These are phyloP conservation scores for Eragrostis nindensis DNA, from an alignment of 176 grass and related monocot species.

Conservation along the genomic window DNA sequence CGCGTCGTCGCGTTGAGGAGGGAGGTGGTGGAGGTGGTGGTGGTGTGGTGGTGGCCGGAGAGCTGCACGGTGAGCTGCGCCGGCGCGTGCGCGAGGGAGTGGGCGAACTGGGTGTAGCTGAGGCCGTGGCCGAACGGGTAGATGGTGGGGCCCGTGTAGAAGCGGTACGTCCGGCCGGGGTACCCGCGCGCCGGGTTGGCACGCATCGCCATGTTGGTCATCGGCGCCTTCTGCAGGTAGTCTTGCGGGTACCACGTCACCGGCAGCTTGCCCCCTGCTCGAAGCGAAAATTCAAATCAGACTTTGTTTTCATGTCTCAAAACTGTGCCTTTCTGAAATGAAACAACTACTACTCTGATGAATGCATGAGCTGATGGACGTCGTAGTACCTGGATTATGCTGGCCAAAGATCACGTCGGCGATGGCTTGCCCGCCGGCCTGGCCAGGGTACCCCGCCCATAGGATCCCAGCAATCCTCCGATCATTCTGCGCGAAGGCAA, in stretches of 20 bases:
- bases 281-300: neutral
- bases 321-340: neutral
- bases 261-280: conserved; percentile 74
- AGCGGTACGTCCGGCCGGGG: conserved; percentile 75
- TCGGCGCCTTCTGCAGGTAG: conserved; percentile 64
- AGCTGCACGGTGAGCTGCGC: conserved; percentile 57
- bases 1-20: conserved; percentile 27
- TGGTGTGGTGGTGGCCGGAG: conserved; percentile 25
- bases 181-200: conserved; percentile 55
- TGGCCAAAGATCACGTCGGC: conserved; percentile 79
- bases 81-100: conserved; percentile 54
- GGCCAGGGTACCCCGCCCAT: conserved; percentile 80
- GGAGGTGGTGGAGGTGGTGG: conserved; percentile 5
- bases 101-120: conserved; percentile 75
- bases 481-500: conserved; percentile 70
- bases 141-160: conserved; percentile 80
- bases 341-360: too few species aligned
- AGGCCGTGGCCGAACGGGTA: conserved; percentile 80
- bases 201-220: conserved; percentile 93
- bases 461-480: conserved; percentile 53
- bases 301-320: neutral
- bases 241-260: conserved; percentile 90
- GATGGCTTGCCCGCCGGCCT: conserved; percentile 78
- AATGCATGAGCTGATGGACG: neutral
- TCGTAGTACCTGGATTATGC: conserved; percentile 71